Percentiles rank a stretch among this genome's conserved stretches.
Evolutionary conservation across 1,284 basidiomycete species (phyloP).

Genomic region (Cryptococcus floricola): DNA sequence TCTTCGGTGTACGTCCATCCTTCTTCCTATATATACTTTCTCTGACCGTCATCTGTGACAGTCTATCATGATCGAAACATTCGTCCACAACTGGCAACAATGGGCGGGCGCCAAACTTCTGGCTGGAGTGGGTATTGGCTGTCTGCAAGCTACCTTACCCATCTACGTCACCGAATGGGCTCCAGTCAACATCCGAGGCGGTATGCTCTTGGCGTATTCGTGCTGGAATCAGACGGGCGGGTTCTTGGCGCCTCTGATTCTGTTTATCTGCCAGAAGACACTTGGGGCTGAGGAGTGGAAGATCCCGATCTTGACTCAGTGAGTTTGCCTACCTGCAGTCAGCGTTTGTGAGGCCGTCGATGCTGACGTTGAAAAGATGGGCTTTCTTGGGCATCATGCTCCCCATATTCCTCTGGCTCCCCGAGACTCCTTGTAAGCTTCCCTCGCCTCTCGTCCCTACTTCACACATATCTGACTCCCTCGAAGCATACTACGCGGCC

Average conservation of each 20-base stretch:
- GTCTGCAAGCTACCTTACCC: conserved; percentile 17
- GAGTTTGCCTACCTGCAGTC: neutral
- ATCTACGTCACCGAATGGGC: conserved; percentile 21
- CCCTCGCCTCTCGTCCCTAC: neutral
- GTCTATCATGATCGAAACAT: conserved; percentile 12
- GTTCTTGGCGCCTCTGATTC: conserved; percentile 15
- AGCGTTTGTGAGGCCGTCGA: neutral
- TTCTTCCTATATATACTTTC: neutral
- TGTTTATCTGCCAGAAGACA: conserved; percentile 14
- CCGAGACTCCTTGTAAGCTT: conserved; percentile 22
- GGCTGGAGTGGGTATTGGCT: conserved; percentile 21
- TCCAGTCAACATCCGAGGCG: conserved; percentile 18
- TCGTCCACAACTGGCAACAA: conserved; percentile 10
- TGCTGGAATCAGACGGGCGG: conserved; percentile 16
- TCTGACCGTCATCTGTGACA: neutral
- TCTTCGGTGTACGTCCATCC: conserved; percentile 8
- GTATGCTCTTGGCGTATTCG: conserved; percentile 14
- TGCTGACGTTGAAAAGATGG: conserved; percentile 7
- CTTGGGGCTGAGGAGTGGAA: conserved; percentile 9
- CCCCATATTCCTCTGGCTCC: conserved; percentile 23
- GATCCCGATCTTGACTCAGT: conserved; percentile 10
- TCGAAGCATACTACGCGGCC: conserved; percentile 16
- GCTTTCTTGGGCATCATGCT: conserved; percentile 23
- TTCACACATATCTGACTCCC: neutral
- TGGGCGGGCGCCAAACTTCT: conserved; percentile 24